Percentiles rank a stretch among this genome's conserved stretches.
phyloP scores from a whole-genome alignment of 306 rosid species.

The Trifolium fragiferum region DNA sequence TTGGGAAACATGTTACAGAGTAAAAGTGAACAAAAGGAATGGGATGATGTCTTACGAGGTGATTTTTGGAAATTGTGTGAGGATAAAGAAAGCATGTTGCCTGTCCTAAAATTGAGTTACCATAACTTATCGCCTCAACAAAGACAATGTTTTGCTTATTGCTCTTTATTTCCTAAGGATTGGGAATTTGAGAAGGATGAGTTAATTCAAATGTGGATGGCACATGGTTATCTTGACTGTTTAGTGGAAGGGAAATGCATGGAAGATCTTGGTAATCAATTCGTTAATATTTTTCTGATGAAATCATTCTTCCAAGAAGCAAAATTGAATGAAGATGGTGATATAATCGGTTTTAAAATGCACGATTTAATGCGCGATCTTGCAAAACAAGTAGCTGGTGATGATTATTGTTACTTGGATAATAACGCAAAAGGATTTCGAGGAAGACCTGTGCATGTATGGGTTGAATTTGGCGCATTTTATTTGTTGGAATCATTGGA shows the following conservation, averaged over 20 bases:
- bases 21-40: neutral
- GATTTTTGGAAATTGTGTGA: neutral
- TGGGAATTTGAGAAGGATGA: neutral
- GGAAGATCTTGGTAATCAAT: conserved; percentile 2
- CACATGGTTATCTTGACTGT: neutral
- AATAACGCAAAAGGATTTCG: neutral
- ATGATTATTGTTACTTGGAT: conserved; percentile 25
- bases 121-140: neutral
- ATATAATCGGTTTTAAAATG: neutral
- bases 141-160: conserved; percentile 4
- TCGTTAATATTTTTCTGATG: neutral
- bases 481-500: neutral
- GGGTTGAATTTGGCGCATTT: neutral
- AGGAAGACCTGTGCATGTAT: neutral
- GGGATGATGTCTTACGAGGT: neutral
- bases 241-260: neutral
- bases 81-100: neutral
- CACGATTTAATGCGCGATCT: conserved; percentile 39
- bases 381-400: conserved; percentile 10
- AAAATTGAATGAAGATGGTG: neutral
- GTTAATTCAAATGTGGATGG: neutral
- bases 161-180: neutral
- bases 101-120: neutral
- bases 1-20: neutral
- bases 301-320: conserved; percentile 30